phyloP scores from a whole-genome alignment of 2,329 filamentous ascomycete genomes.

The Diaporthe batatas region DNA sequence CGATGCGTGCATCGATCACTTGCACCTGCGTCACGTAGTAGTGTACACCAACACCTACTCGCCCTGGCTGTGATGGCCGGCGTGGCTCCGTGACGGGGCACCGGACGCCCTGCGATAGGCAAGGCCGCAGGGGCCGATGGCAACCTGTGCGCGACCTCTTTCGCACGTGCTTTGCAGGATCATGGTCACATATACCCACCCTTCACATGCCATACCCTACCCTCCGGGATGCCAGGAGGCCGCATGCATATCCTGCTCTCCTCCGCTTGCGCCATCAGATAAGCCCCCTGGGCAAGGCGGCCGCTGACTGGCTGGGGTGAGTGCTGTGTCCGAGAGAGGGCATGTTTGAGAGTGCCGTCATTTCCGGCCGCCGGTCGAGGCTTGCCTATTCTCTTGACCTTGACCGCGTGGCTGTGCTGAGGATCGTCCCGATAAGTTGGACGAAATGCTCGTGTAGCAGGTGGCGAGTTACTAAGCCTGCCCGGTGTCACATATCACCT shows the following conservation, averaged over 20 bases:
- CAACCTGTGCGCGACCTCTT: neutral
- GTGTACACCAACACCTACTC: too few relatives aligned
- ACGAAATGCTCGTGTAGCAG: neutral
- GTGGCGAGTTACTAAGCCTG: slow-evolving; percentile 16
- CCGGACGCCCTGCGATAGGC: neutral
- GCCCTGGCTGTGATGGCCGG: neutral
- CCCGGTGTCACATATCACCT: neutral
- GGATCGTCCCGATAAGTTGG: slow-evolving; percentile 17
- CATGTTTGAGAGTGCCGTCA: neutral
- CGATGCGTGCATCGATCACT: neutral
- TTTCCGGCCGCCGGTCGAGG: slow-evolving; percentile 8
- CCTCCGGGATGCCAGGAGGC: neutral
- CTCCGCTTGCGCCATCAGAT: neutral
- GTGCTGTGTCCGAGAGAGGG: too few relatives aligned
- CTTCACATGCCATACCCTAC: neutral
- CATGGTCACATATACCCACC: neutral
- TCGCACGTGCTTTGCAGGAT: neutral
- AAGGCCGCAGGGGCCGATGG: neutral
- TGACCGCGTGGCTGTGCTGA: slow-evolving; percentile 9
- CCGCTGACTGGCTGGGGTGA: neutral
- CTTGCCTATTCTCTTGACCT: neutral
- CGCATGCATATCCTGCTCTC: neutral
- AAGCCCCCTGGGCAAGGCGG: too few relatives aligned
- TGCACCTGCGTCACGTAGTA: too few relatives aligned
- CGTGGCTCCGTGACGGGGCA: neutral